Percentiles rank a stretch among this genome's conserved stretches.
phyloP scores from a whole-genome alignment of 805 yeast genomes.

The Pichia insulana region DNA sequence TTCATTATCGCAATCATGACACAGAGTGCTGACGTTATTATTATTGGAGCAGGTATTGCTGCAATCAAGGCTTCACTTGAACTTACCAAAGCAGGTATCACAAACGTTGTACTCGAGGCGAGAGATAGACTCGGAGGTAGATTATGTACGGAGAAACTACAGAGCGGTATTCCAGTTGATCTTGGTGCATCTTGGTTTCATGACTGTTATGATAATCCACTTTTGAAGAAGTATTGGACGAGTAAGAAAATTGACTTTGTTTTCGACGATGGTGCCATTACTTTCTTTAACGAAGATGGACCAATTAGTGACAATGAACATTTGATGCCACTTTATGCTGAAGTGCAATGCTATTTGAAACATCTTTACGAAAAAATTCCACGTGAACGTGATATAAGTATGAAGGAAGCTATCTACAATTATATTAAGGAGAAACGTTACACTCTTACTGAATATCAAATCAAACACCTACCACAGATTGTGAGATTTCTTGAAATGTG shows the following conservation, averaged over 20 bases:
- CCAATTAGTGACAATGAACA: constrained; percentile 41
- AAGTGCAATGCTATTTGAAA: constrained; percentile 21
- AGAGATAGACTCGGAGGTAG: constrained; percentile 63
- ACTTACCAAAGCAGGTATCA: constrained; percentile 28
- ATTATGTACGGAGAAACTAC: constrained; percentile 33
- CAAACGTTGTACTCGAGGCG: constrained; percentile 40
- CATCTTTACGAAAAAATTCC: constrained; percentile 12
- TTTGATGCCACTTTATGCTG: constrained; percentile 28
- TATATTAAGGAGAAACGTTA: constrained; percentile 40
- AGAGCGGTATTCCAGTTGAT: constrained; percentile 38
- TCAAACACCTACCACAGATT: constrained; percentile 39
- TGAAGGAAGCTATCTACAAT: constrained; percentile 39
- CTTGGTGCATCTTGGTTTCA: constrained; percentile 92
- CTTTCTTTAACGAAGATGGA: constrained; percentile 16
- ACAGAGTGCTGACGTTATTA: constrained; percentile 25
- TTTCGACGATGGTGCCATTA: constrained; percentile 26
- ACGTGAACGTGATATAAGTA: constrained; percentile 43
- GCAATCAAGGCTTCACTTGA: constrained; percentile 44
- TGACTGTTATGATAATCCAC: constrained; percentile 58
- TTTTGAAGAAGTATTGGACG: constrained; percentile 40
- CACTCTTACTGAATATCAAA: constrained; percentile 43
- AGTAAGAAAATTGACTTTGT: constrained; percentile 22
- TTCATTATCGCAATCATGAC: no score
- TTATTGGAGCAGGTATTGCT: constrained; percentile 50
- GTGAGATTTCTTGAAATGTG: constrained; percentile 57